Base-by-base conservation (phyloP, 768 basidiomycete species). In the Termitomyces sp. region DNA sequence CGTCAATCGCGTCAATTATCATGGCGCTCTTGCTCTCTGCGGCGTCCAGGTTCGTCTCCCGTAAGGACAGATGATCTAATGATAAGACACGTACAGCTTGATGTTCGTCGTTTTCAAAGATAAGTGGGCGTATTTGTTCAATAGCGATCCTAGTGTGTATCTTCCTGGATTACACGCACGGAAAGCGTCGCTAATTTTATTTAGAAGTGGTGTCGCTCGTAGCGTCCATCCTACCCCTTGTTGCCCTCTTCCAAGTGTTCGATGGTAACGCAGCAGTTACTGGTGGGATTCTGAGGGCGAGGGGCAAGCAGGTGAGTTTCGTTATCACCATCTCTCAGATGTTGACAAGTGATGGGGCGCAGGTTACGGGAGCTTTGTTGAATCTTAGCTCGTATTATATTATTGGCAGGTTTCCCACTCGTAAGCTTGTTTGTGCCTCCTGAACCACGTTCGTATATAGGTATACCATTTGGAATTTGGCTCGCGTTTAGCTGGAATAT, bases 371-470 rank as follows among this genome's bases (percentile, higher is more conserved):
- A 4, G 92, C 93, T 0, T 53, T 94, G 9, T 76, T 94, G 57
- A 94, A 94, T 68, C 73, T 94, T 16, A 82, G 83, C 52, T 85
- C 88, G 3, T 94, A 94, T 71, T 94, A 96, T 64, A 70, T 87
- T 56, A 72, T 94, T 60, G 91, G 86, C 77, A 53, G 30, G 72
- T 32, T 3, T 30, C 30, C 22, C n/a, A n/a, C 12, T 6, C 2
- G 12, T 8, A 5, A 6, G 14, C 2, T 50, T 9, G 22, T 33
- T 16, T 7, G 36, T 45, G 16, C n/a, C 6, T 56, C 51, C 58
- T 51, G 38, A 51, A 58, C 50, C 48, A n/a, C 40, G 2, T 18
- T 55, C 28, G 7, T 35, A 10, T n/a, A 14, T 46, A 80, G 87
- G 91, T 24, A 87, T 96, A 51, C 94, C 94, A 0, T 75, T 91